These are phyloP conservation scores for Sclerotinia sclerotiorum DNA, from an alignment of 2,329 filamentous ascomycete species.

Conservation along the genomic window DNA sequence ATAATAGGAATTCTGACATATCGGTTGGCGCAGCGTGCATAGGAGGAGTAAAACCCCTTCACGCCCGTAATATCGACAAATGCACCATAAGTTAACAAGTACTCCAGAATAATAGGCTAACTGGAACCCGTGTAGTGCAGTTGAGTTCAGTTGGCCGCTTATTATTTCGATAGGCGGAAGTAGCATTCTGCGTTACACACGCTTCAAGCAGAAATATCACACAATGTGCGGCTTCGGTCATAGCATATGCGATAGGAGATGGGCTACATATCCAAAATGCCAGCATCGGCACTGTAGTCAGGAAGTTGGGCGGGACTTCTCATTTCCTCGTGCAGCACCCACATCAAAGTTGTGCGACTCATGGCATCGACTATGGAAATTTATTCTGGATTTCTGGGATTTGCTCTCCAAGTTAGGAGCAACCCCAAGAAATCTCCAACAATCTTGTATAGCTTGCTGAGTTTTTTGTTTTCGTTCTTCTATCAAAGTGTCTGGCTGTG, in stretches of 20 bases:
- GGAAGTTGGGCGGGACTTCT: slow-evolving; percentile 19
- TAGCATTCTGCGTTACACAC: slow-evolving; percentile 20
- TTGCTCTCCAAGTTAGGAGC: slow-evolving; percentile 15
- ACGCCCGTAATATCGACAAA: slow-evolving; percentile 22
- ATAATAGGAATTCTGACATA: slow-evolving; percentile 21
- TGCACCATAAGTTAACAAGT: slow-evolving; percentile 24
- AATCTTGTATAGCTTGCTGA: slow-evolving; percentile 25
- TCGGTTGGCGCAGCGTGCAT: slow-evolving; percentile 20
- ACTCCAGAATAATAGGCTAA: slow-evolving; percentile 23
- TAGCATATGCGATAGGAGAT: slow-evolving; percentile 22
- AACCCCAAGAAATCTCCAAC: slow-evolving; percentile 3
- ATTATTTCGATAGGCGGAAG: slow-evolving; percentile 21
- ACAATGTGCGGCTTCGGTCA: slow-evolving; percentile 17
- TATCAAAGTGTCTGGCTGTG: slow-evolving; percentile 19
- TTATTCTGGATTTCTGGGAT: slow-evolving; percentile 6
- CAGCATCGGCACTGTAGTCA: slow-evolving; percentile 24
- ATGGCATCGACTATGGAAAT: slow-evolving; percentile 20
- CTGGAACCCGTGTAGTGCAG: slow-evolving; percentile 23
- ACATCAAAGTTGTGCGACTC: slow-evolving; percentile 23
- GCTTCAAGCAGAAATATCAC: slow-evolving; percentile 27
- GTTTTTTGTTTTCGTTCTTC: slow-evolving; percentile 24
- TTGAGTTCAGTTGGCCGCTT: slow-evolving; percentile 25
- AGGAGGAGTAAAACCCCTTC: slow-evolving; percentile 21
- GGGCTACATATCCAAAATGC: slow-evolving; percentile 23
- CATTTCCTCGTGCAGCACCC: slow-evolving; percentile 26